Base-by-base conservation (phyloP, 176 grass and related monocot genomes). In the Ensete ventricosum region DNA sequence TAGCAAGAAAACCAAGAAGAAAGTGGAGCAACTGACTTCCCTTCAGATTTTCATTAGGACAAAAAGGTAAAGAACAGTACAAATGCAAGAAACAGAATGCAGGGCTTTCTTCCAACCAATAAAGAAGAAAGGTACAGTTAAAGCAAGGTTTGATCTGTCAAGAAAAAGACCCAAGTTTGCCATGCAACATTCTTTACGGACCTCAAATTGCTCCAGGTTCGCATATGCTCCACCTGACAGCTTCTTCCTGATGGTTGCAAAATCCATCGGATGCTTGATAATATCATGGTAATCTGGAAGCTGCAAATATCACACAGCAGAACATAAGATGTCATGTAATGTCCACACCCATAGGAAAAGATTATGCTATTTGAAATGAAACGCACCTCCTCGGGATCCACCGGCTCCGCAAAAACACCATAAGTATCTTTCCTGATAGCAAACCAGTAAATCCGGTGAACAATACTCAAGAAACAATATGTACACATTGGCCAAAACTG, bases 221-320 rank as follows among this genome's bases (percentile, higher is more conserved):
- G 54, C 83, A 85, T 93, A 98, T 34, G 69, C 80, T 9, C 72
- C 88, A 29, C 86, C 78, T 29, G 85, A 66, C 21, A 99, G 90
- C 73, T 99, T 99, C 78, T 94, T 80, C 7, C 88, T 54, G 74
- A 99, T 6, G 10, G 95, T 99, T 1, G n/a, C 81, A 86, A 99
- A 99, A 83, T 99, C 95, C 95, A 99, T 99, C 0, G 95, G 95
- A 81, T 99, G 80, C 53, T 99, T 81, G 72, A 99, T 89, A 74
- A 94, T 99, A 68, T 94, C 96, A 89, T 79, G 85, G 72, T 99
- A 99, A 55, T 99, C 96, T 1, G 96, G 96, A 66, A 99, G 89
- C 96, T 99, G 83, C 27, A 50, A 71, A 59, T 24, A 79, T 26
- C 78, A 34, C 74, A 74, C 13, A 43, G 34, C 8, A 0, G 12